A percentile compares a stretch with the other conserved stretches of the same genome.
Conservation (phyloP, 169 alveolate genomes). For the Nephromyces sp. region DNA sequence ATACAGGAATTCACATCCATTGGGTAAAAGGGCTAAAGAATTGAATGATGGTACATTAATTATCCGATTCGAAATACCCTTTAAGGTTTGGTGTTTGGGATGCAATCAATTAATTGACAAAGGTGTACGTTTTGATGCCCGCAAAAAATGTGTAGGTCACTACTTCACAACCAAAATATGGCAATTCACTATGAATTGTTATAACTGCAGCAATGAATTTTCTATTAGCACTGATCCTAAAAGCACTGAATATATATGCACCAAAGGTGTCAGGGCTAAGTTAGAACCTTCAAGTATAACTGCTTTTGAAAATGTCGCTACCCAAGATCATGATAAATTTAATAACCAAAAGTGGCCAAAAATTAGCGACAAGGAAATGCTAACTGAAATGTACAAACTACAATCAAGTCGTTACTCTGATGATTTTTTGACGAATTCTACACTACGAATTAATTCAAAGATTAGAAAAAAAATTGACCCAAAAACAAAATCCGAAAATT, state of each 20-base stretch:
- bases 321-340: not conserved
- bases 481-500: not conserved
- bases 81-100: conserved; percentile 49
- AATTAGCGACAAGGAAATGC: not conserved
- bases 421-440: not conserved
- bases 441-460: not conserved
- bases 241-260: conserved; percentile 51
- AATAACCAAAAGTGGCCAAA: not conserved
- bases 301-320: not conserved
- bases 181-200: conserved; percentile 60
- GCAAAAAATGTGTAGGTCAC: conserved; percentile 50
- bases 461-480: not conserved
- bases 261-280: conserved; percentile 54
- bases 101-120: conserved; percentile 55
- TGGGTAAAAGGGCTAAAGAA: conserved; percentile 7
- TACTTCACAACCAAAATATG: conserved; percentile 54
- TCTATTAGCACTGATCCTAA: conserved; percentile 66
- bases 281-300: conserved; percentile 26
- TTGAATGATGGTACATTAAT: conserved; percentile 12
- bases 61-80: conserved; percentile 68
- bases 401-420: not conserved
- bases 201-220: conserved; percentile 41
- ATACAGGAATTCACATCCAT: conserved; percentile 6
- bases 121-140: conserved; percentile 72
- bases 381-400: not conserved